Evolutionary conservation across 2,329 filamentous ascomycete genomes (phyloP).

Genomic region (Ophiostoma australiae): DNA sequence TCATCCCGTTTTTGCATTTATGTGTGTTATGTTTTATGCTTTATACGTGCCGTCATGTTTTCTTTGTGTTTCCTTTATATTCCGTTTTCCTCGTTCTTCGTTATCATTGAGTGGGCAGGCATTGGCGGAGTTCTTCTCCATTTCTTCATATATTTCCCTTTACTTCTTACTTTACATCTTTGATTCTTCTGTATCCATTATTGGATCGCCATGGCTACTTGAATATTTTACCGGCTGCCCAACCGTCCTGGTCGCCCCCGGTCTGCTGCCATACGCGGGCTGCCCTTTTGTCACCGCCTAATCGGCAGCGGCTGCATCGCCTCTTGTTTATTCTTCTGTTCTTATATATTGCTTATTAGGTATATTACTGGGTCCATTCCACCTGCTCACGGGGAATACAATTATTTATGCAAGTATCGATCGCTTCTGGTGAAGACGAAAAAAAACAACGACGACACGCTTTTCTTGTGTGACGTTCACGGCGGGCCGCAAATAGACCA

Average conservation of each 20-base stretch:
- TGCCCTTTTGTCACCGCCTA: neutral
- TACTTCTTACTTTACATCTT: constrained; percentile 2
- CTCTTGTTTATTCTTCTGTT: neutral
- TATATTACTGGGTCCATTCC: neutral
- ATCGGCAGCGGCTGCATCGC: neutral
- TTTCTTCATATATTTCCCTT: neutral
- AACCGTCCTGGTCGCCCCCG: neutral
- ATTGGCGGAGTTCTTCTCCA: constrained; percentile 26
- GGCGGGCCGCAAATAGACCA: neutral
- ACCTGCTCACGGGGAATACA: constrained; percentile 3
- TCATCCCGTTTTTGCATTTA: neutral
- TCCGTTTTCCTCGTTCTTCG: neutral
- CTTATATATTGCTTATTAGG: neutral
- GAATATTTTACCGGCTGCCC: neutral
- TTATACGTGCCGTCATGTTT: neutral
- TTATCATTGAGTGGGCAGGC: constrained; percentile 21
- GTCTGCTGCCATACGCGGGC: neutral
- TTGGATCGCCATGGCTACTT: neutral
- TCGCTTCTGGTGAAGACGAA: neutral
- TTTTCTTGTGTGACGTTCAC: neutral
- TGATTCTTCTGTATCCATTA: neutral
- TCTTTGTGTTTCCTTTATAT: neutral
- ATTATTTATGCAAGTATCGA: neutral
- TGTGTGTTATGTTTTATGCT: constrained; percentile 3
- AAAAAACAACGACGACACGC: neutral